These are phyloP conservation scores for Trichosanthes truncata DNA, from an alignment of 306 rosid species.

Conservation along the genomic window DNA sequence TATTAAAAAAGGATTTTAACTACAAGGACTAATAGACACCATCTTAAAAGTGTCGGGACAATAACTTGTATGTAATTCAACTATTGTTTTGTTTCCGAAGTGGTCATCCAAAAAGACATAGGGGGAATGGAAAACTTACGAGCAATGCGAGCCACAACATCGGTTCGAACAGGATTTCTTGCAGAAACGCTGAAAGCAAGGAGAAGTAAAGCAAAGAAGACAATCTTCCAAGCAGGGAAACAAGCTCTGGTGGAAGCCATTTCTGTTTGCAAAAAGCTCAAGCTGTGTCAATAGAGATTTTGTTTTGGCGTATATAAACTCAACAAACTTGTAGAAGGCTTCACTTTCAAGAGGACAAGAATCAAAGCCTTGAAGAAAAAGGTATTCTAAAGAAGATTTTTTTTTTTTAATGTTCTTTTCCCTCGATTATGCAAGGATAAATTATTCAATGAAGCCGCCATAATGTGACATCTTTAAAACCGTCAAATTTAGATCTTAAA, in stretches of 20 bases:
- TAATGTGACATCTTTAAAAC: no score
- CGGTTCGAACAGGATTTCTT: neutral
- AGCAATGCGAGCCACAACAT: neutral
- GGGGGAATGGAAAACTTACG: neutral
- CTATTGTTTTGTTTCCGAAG: no score
- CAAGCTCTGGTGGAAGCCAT: neutral
- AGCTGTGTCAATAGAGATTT: neutral
- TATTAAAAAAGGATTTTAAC: no score
- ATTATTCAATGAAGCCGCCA: no score
- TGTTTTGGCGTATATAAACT: neutral
- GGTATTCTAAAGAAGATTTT: neutral
- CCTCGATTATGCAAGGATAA: no score
- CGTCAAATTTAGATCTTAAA: no score
- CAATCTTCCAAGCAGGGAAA: neutral
- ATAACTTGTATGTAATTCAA: no score
- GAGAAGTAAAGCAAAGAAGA: neutral
- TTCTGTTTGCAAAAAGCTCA: neutral
- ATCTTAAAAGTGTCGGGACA: no score
- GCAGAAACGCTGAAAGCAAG: neutral
- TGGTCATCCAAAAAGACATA: no score
- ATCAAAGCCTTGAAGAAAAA: neutral
- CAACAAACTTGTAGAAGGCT: neutral
- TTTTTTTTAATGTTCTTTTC: no score
- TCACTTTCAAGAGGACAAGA: neutral
- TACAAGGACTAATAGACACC: no score